Percentiles rank a stretch among this genome's conserved stretches.
Conservation (phyloP, 2,329 filamentous ascomycete genomes). For the Cytospora chrysosperma region DNA sequence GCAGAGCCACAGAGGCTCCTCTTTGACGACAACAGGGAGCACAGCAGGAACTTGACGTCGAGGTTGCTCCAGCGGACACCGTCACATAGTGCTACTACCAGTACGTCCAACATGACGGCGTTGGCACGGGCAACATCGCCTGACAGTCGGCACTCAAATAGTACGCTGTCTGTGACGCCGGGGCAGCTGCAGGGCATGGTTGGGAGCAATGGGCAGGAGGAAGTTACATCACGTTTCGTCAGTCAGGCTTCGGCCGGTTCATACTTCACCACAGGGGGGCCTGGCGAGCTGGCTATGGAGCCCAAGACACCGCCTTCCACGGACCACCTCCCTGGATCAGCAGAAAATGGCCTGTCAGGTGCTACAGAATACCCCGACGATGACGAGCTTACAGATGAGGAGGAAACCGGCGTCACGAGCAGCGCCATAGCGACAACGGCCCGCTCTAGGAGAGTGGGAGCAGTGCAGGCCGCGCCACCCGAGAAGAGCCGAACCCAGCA, state of each 20-base stretch:
- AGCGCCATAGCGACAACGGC: conserved; percentile 24
- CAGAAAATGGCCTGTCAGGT: conserved; percentile 16
- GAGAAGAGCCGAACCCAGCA: conserved; percentile 70
- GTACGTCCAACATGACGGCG: conserved; percentile 62
- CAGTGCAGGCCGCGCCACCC: conserved; percentile 43
- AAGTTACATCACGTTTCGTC: conserved; percentile 61
- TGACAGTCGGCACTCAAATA: conserved; percentile 26
- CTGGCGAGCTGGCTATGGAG: conserved; percentile 25
- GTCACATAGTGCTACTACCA: conserved; percentile 60
- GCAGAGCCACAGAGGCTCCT: conserved; percentile 26
- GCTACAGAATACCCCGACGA: conserved; percentile 29
- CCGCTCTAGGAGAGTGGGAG: conserved; percentile 35
- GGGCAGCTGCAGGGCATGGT: conserved; percentile 30
- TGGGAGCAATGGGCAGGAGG: conserved; percentile 44
- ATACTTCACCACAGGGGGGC: conserved; percentile 44
- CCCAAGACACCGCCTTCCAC: conserved; percentile 41
- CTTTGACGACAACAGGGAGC: conserved; percentile 45
- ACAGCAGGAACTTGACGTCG: conserved; percentile 67
- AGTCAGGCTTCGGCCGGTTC: conserved; percentile 48
- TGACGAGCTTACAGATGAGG: conserved; percentile 12
- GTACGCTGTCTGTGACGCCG: conserved; percentile 38
- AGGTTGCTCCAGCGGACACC: conserved; percentile 64
- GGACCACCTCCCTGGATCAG: conserved; percentile 35
- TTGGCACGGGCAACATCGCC: conserved; percentile 45
- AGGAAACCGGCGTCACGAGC: conserved; percentile 35